These are phyloP conservation scores for Nitzschia inconspicua DNA, from an alignment of 108 stramenopile genomes.

Conservation along the genomic window DNA sequence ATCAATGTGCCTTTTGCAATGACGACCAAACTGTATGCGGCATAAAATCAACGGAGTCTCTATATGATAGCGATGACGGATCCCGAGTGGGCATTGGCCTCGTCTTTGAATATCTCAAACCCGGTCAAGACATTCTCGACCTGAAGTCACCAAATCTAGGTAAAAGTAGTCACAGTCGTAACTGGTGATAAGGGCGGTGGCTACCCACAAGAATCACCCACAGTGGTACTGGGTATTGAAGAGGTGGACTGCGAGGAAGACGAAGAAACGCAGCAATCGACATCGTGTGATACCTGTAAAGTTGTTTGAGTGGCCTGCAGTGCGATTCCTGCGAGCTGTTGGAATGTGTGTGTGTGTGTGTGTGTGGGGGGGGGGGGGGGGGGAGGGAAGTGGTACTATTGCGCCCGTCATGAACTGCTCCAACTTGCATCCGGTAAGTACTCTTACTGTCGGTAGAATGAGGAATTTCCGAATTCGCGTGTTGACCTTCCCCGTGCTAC, in stretches of 20 bases:
- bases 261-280: not conserved
- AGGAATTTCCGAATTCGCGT: too few species aligned
- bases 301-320: not conserved
- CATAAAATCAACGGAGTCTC: not conserved
- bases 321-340: not conserved
- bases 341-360: too few species aligned
- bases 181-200: not conserved
- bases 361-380: too few species aligned
- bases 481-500: too few species aligned
- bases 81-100: not conserved
- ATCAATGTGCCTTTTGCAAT: not conserved
- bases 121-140: too few species aligned
- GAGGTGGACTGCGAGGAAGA: not conserved
- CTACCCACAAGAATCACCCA: not conserved
- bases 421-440: too few species aligned
- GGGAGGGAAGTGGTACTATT: not conserved
- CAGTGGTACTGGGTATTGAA: not conserved
- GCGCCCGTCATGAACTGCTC: not conserved
- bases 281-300: not conserved
- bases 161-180: not conserved
- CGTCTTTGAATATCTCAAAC: not conserved
- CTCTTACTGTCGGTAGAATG: too few species aligned
- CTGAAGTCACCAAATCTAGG: too few species aligned
- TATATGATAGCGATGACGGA: not conserved
- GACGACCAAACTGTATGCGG: not conserved